Conservation (phyloP, 2,329 filamentous ascomycete species). For the Rhinocladiella similis region DNA sequence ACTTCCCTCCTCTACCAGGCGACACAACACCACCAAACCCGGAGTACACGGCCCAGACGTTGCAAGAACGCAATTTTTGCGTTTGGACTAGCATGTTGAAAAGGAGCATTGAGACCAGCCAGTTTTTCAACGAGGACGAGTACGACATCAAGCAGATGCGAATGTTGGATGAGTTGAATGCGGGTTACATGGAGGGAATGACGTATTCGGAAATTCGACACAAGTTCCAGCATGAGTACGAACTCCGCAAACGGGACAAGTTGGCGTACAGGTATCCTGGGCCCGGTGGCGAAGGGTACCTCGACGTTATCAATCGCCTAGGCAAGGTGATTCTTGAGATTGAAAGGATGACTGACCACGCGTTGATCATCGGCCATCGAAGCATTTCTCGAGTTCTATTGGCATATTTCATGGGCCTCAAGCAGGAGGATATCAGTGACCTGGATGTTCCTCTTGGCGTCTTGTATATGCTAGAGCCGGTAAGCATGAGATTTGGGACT, state of each 20-base stretch:
- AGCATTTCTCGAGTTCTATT: slow-evolving; percentile 89
- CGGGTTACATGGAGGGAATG: slow-evolving; percentile 89
- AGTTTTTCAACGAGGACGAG: slow-evolving; percentile 92
- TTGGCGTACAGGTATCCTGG: slow-evolving; percentile 96
- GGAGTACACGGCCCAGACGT: slow-evolving; percentile 57
- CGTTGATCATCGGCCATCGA: slow-evolving; percentile 87
- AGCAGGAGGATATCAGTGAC: slow-evolving; percentile 86
- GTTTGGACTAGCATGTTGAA: slow-evolving; percentile 98
- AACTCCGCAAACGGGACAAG: slow-evolving; percentile 78
- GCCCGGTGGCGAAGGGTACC: slow-evolving; percentile 91
- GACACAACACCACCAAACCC: slow-evolving; percentile 95
- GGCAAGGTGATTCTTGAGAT: slow-evolving; percentile 95
- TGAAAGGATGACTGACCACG: slow-evolving; percentile 94
- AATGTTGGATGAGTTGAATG: slow-evolving; percentile 95
- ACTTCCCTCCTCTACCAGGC: slow-evolving; percentile 86
- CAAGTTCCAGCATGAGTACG: slow-evolving; percentile 79
- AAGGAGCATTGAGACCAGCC: slow-evolving; percentile 81
- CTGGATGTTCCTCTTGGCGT: slow-evolving; percentile 92
- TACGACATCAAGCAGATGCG: slow-evolving; percentile 97
- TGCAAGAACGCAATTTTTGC: slow-evolving; percentile 82
- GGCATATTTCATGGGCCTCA: slow-evolving; percentile 94
- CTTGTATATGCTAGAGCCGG: slow-evolving; percentile 88
- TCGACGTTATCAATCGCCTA: slow-evolving; percentile 94
- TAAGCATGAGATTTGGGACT: slow-evolving; percentile 30
- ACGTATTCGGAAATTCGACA: slow-evolving; percentile 87